Evolutionary conservation across 2,329 filamentous ascomycete genomes (phyloP), one percentile per base, ranked within the genome.

Genomic region (Fusarium euwallaceae): DNA sequence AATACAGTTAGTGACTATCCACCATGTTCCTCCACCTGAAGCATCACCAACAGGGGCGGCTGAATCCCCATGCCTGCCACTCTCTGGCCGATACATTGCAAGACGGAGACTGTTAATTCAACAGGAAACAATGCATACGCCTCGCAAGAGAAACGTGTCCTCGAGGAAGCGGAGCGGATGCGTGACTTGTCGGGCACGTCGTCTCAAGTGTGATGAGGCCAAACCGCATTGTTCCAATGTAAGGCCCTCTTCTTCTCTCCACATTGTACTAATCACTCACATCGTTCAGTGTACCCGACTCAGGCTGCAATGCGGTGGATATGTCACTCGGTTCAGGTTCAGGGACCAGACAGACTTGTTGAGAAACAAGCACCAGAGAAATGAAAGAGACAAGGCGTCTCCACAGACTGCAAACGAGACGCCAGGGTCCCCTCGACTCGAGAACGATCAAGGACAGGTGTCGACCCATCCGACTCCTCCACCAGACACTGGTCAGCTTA

Each of bases 261-360:
- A 14, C 3, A 9, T 48, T 48, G 20, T 3, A 2, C 22, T 22
- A 48, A 24, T 6, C 22, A 2, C 43, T 48, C 43, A 48, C 7
- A 17, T 10, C 43, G 34, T 8, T 4, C 20, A 72, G 70, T 72
- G 70, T 7, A 56, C 27, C 9, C 60, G 69, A 4, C 27, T 74
- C 8, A 55, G 41, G 4, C 51, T 74, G 4, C 69, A 66, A 1
- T 74, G 72, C 11, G 69, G 72, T n/a, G 72, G 72, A 0, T 74
- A 74, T 16, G 58, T 66, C 11, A 58, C 60, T 11, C 70, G 67
- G 2, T 62, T 75, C 7, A 55, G 72, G 4, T 74, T 74, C 43
- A 75, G 69, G 11, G 72, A 74, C 34, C 72, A 74, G 11, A 74
- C 66, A 8, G 68, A 73, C 20, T 29, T 73, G 1, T 61, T 73